phyloP scores from a whole-genome alignment of 2,329 filamentous ascomycete species.

The Alternaria solani region DNA sequence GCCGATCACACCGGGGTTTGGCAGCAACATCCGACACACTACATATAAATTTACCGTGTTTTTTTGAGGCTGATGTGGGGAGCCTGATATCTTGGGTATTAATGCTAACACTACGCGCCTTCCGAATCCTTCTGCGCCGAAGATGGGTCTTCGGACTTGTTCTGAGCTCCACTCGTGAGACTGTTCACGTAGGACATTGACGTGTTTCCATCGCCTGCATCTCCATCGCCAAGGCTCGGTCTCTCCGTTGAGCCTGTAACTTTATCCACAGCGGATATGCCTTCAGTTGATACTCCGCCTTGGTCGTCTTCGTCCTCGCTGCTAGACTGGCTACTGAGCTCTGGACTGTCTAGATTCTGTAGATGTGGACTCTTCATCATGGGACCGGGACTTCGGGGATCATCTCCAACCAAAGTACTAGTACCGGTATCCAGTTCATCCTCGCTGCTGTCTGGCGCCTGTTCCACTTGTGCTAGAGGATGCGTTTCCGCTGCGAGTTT shows the following conservation, averaged over 20 bases:
- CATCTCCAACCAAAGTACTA: constrained; percentile 26
- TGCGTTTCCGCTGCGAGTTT: constrained; percentile 42
- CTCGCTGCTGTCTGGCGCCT: constrained; percentile 29
- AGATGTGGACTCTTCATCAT: constrained; percentile 53
- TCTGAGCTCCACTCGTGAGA: constrained; percentile 3
- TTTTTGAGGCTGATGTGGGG: background rate
- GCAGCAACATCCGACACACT: constrained; percentile 2
- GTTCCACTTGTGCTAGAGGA: constrained; percentile 43
- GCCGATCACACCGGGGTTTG: constrained; percentile 25
- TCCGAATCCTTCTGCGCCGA: background rate
- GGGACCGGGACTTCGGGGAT: constrained; percentile 41
- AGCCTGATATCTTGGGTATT: constrained; percentile 9
- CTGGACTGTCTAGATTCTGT: constrained; percentile 51
- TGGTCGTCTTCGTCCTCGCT: constrained; percentile 44
- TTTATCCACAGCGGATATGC: constrained; percentile 9
- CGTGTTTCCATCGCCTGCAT: constrained; percentile 8
- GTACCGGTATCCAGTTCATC: constrained; percentile 23
- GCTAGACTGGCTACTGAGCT: constrained; percentile 46
- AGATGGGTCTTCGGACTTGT: background rate
- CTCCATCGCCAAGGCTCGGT: background rate
- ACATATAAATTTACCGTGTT: background rate
- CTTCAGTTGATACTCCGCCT: constrained; percentile 31
- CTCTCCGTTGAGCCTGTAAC: constrained; percentile 6
- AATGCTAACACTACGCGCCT: constrained; percentile 11
- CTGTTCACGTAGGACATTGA: constrained; percentile 15